phyloP scores from a whole-genome alignment of 768 basidiomycete species.

The Tulasnella calospora region DNA sequence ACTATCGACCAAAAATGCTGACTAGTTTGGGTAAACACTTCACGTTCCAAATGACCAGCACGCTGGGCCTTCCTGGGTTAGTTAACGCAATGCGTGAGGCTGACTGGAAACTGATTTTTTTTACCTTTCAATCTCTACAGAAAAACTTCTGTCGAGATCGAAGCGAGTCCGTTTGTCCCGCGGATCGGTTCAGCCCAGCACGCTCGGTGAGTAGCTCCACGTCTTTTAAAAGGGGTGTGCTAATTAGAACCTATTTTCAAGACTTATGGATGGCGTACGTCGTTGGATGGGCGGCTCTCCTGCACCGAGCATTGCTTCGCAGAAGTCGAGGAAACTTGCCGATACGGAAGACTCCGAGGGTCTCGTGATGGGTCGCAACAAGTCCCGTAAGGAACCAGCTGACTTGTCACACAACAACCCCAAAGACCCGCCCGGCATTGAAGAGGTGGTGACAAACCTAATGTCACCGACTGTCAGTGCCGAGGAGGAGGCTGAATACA shows the following conservation, averaged over 20 bases:
- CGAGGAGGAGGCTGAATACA: slow-evolving; percentile 65
- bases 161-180: slow-evolving; percentile 70
- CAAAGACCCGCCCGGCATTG: slow-evolving; percentile 45
- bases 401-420: slow-evolving; percentile 27
- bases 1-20: slow-evolving; percentile 79
- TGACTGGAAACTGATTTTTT: not conserved
- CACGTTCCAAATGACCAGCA: slow-evolving; percentile 89
- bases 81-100: slow-evolving; percentile 30
- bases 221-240: slow-evolving; percentile 13
- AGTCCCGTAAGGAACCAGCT: slow-evolving; percentile 26
- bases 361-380: not conserved
- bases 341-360: not conserved
- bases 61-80: slow-evolving; percentile 74
- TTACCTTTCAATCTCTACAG: slow-evolving; percentile 38
- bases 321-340: slow-evolving; percentile 27
- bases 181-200: slow-evolving; percentile 37
- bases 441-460: slow-evolving; percentile 51
- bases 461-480: slow-evolving; percentile 61
- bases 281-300: slow-evolving; percentile 66
- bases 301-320: slow-evolving; percentile 19
- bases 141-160: slow-evolving; percentile 62
- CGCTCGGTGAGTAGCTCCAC: slow-evolving; percentile 33
- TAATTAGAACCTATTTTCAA: slow-evolving; percentile 33
- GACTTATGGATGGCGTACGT: slow-evolving; percentile 72
- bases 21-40: slow-evolving; percentile 85